Evolutionary conservation across 2,329 filamentous ascomycete species (phyloP), one percentile per base, ranked within the genome.

Genomic region (Nigrograna mackinnonii): DNA sequence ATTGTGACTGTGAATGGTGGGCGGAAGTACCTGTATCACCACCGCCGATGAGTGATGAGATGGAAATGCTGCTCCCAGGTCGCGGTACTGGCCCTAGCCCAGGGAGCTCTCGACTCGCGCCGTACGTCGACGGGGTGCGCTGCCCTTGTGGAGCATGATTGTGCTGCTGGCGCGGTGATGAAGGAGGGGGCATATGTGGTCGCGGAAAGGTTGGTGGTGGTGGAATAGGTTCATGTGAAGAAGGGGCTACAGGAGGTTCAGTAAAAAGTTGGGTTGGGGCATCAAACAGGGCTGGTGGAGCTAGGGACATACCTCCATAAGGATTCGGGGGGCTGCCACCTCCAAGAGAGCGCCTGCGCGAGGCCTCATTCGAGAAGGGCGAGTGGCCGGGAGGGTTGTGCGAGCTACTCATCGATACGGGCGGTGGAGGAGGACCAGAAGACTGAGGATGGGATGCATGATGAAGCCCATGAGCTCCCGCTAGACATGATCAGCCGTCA

Each of bases 11-110:
- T 19, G 71, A 65, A 17, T 50, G 46, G 46, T 61, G 62, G 33
- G 47, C 39, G 65, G 66, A 38, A 67, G 64, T 49, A 62, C 67
- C 57, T 64, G 67, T 58, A 74, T 73, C 66, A 76, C 75, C 62
- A 67, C 66, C 74, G 45, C 84, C 85, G 46, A 88, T 78, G 68
- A 89, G 80, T 33, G 84, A 84, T n/a, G 83, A 86, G 66, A 88
- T 87, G 35, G 85, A 86, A 84, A 88, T 87, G 68, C 82, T 84
- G 58, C 80, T 80, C 39, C 78, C 79, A 11, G 79, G 78, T 45
- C 83, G 76, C 62, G 79, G 74, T 43, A 73, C 66, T 17, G 78
- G 72, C 17, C 70, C 71, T 32, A 79, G 59, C 14, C 72, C 69
- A 36, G 80, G 75, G 35, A 80, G 71, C 51, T 86, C 83, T 59